These are phyloP conservation scores for Daldinia sp. DNA, from an alignment of 2,329 filamentous ascomycete genomes.

Conservation along the genomic window DNA sequence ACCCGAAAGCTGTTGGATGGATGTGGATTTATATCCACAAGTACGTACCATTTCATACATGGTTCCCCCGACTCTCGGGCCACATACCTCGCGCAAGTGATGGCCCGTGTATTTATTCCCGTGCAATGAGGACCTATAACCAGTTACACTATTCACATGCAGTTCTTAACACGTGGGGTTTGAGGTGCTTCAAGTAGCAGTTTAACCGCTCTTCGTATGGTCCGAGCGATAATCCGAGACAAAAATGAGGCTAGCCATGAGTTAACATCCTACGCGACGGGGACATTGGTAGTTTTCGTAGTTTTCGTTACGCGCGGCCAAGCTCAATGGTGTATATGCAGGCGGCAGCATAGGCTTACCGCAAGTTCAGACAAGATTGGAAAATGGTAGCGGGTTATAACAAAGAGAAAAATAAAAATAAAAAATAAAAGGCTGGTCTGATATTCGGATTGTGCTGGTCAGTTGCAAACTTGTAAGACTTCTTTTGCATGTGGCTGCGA, in stretches of 20 bases:
- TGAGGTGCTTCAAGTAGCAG: neutral
- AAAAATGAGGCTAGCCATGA: constrained; percentile 4
- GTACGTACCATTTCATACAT: neutral
- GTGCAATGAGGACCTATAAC: neutral
- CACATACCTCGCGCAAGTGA: neutral
- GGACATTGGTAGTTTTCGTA: neutral
- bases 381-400: neutral
- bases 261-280: constrained; percentile 4
- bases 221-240: constrained; percentile 6
- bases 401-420: neutral
- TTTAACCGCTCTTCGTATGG: neutral
- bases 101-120: neutral
- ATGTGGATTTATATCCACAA: constrained; percentile 9
- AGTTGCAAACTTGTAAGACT: constrained; percentile 14
- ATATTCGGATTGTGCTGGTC: constrained; percentile 18
- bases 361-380: constrained; percentile 14
- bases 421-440: constrained; percentile 11
- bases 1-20: constrained; percentile 15
- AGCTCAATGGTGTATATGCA: constrained; percentile 8
- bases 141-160: constrained; percentile 16
- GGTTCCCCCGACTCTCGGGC: constrained; percentile 4
- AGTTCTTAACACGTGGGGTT: constrained; percentile 20
- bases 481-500: constrained; percentile 16
- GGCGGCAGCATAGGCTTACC: constrained; percentile 7
- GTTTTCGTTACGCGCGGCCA: neutral